These are phyloP conservation scores for Silene vulgaris DNA, from an alignment of 179 eudicot genomes.

Conservation along the genomic window DNA sequence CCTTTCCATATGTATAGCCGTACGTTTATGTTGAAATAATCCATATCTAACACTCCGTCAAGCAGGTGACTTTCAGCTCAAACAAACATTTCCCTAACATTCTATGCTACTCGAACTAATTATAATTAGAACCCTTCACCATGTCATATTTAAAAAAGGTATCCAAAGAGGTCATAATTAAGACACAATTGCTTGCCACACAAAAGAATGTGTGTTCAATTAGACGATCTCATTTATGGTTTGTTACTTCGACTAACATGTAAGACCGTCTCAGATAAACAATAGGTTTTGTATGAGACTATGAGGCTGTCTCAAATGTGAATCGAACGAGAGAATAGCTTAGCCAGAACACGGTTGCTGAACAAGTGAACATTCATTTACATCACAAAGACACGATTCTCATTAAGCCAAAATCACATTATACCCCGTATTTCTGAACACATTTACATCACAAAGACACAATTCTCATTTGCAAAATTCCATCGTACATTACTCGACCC, in stretches of 20 bases:
- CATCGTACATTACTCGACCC: not conserved
- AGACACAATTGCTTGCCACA: too few relatives aligned
- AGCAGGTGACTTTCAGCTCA: not conserved
- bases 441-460: not conserved
- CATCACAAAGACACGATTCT: not conserved
- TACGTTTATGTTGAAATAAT: too few relatives aligned
- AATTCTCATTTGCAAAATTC: not conserved
- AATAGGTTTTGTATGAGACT: too few relatives aligned
- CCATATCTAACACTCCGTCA: not conserved
- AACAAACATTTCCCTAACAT: not conserved
- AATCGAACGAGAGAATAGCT: not conserved
- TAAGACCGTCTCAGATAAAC: too few relatives aligned
- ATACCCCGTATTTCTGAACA: not conserved
- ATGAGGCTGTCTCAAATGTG: too few relatives aligned
- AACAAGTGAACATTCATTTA: too few relatives aligned
- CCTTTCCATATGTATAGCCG: not conserved
- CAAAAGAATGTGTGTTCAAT: too few relatives aligned
- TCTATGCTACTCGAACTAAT: not conserved
- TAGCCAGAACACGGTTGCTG: not conserved
- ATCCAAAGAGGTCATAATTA: too few relatives aligned
- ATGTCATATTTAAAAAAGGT: too few relatives aligned
- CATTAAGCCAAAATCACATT: not conserved
- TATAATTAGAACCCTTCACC: too few relatives aligned
- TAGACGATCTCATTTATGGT: too few relatives aligned
- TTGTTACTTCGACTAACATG: too few relatives aligned